Base-by-base conservation (phyloP, 441 rosid genomes). In the Erysimum cheiri region DNA sequence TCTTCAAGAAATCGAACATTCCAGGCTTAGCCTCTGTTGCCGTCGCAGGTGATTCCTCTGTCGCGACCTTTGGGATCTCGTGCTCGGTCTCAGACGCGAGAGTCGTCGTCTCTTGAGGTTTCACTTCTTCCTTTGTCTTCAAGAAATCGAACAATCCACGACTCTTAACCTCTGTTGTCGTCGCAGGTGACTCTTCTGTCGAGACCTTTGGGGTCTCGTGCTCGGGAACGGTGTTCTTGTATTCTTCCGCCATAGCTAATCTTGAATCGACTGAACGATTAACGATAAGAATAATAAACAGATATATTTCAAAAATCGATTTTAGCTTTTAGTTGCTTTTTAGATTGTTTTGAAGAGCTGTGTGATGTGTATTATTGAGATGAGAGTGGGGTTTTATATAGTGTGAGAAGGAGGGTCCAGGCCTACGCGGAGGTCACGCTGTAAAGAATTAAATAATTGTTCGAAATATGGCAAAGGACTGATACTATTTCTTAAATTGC, bases 141-240 rank as follows among this genome's bases (percentile, higher is more conserved):
- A 86, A 0, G 84, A 88, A 84, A 81, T 85, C 92, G 67, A 88
- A 82, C 78, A 86, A 0, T 39, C 95, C 95, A 0, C 96, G 84
- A 64, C 83, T 87, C 75, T 54, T 79, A 63, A 57, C 13, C 80
- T 88, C 96, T 43, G 52, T 82, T 1, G 56, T 2, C 9, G 56
- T 13, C 8, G 63, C 82, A 3, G 63, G 43, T 43, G 66, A 4
- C 1, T 26, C 52, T 1, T 46, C 67, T 7, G 67, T 31, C n/a
- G 37, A n/a, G 15, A n/a, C 50, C 52, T 60, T 60, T 8, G 66
- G 66, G 24, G 53, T 31, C 66, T 61, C 66, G 53, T 41, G 39
- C 66, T 61, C 66, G 3, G 53, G 36, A 52, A 29, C 60, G 36
- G 15, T 61, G 52, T 58, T 58, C 50, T 60, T 60, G 64, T 60